Evolutionary conservation across 1,284 basidiomycete genomes (phyloP).

Genomic region (Cryptococcus sp.): DNA sequence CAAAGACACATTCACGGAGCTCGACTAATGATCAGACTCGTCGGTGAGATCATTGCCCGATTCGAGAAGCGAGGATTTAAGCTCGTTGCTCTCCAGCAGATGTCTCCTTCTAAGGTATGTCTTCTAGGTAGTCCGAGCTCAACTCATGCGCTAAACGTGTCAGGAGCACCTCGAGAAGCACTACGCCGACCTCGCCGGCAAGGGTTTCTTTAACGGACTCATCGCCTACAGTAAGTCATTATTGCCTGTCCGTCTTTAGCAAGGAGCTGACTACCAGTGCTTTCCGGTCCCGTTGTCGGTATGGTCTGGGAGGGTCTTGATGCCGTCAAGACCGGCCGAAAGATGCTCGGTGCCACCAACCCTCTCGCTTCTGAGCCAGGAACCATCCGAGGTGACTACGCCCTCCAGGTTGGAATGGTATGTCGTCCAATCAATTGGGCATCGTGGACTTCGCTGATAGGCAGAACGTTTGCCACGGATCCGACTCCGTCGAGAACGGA

Average conservation of each 20-base stretch:
- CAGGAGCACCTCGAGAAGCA: slow-evolving; percentile 79
- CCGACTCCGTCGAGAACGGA: slow-evolving; percentile 83
- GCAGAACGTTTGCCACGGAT: slow-evolving; percentile 64
- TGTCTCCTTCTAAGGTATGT: slow-evolving; percentile 59
- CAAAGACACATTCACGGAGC: background rate
- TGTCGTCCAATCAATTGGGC: slow-evolving; percentile 5
- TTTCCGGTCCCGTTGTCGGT: slow-evolving; percentile 88
- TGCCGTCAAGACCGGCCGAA: slow-evolving; percentile 88
- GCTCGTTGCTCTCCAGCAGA: slow-evolving; percentile 75
- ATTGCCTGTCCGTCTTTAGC: background rate
- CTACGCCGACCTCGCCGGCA: slow-evolving; percentile 87
- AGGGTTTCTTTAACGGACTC: slow-evolving; percentile 87
- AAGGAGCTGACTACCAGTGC: slow-evolving; percentile 52
- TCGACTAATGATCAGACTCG: slow-evolving; percentile 52
- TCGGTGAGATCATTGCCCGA: slow-evolving; percentile 86
- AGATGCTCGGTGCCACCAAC: slow-evolving; percentile 96
- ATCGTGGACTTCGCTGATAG: slow-evolving; percentile 2
- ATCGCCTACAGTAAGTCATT: slow-evolving; percentile 66
- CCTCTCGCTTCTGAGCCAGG: slow-evolving; percentile 76
- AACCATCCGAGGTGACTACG: slow-evolving; percentile 89
- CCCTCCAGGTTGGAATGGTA: slow-evolving; percentile 72
- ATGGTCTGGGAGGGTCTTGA: slow-evolving; percentile 98
- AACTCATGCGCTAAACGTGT: slow-evolving; percentile 1
- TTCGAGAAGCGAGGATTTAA: slow-evolving; percentile 97
- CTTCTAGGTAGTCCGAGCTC: background rate